Percentiles rank a stretch among this genome's conserved stretches.
phyloP scores from a whole-genome alignment of 2,329 filamentous ascomycete genomes.

The Pyrenophora seminiperda region DNA sequence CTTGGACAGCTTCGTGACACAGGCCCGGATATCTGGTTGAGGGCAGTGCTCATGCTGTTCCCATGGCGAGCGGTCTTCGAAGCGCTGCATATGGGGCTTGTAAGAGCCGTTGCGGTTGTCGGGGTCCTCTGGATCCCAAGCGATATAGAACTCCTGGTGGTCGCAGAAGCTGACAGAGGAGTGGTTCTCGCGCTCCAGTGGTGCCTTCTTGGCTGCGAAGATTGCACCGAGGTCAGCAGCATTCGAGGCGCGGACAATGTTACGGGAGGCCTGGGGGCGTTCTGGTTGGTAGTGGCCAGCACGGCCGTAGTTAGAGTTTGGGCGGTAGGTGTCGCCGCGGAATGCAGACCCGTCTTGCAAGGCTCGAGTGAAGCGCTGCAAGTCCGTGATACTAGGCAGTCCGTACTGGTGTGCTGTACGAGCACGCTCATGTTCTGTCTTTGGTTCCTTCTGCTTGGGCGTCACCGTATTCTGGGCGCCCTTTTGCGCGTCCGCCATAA shows the following conservation, averaged over 20 bases:
- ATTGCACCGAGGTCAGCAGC: neutral
- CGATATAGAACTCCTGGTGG: constrained; percentile 6
- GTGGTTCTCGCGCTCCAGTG: neutral
- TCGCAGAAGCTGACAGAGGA: constrained; percentile 6
- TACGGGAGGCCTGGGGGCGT: neutral
- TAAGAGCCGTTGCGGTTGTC: constrained; percentile 10
- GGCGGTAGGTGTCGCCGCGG: constrained; percentile 12
- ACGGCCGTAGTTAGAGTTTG: constrained; percentile 11
- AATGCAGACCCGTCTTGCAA: neutral
- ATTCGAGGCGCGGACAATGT: neutral
- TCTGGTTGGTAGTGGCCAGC: neutral
- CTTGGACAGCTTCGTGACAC: neutral
- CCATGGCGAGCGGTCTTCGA: neutral
- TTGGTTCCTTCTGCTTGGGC: neutral
- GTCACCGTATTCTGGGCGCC: neutral
- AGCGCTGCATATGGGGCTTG: neutral
- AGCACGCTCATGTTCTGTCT: neutral
- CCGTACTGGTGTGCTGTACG: neutral
- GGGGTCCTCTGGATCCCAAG: constrained; percentile 10
- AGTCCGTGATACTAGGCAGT: neutral
- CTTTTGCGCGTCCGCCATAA: neutral
- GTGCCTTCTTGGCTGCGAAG: neutral
- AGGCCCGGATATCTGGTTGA: neutral
- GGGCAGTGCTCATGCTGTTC: neutral
- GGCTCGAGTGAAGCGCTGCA: neutral